Percentiles rank a stretch among this genome's conserved stretches.
Conservation (phyloP, 1,139 yeast species). For the Debaryomyces sp. region DNA sequence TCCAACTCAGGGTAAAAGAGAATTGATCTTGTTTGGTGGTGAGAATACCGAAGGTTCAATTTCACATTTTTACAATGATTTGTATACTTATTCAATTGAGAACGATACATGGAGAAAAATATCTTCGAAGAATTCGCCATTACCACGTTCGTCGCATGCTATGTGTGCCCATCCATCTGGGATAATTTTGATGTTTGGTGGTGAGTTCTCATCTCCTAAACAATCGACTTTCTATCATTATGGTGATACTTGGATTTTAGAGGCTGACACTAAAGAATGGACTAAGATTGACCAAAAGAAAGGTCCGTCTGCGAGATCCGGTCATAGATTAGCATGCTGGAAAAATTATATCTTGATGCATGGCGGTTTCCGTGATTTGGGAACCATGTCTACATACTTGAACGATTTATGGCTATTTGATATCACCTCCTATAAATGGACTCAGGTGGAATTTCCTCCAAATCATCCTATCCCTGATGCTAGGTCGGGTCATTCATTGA, state of each 20-base stretch:
- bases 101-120: constrained; percentile 81
- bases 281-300: constrained; percentile 74
- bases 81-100: constrained; percentile 72
- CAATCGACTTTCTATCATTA: constrained; percentile 95
- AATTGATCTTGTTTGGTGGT: constrained; percentile 87
- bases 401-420: constrained; percentile 93
- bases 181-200: constrained; percentile 83
- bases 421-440: constrained; percentile 87
- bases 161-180: constrained; percentile 96
- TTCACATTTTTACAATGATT: constrained; percentile 78
- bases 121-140: constrained; percentile 83
- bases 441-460: constrained; percentile 82
- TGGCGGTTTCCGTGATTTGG: constrained; percentile 94
- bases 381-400: constrained; percentile 78
- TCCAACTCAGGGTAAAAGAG: constrained; percentile 76
- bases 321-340: constrained; percentile 91
- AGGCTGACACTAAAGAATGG: constrained; percentile 87
- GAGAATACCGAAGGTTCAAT: constrained; percentile 64
- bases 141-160: constrained; percentile 92
- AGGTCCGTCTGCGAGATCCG: constrained; percentile 83
- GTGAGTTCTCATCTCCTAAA: constrained; percentile 95
- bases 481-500: constrained; percentile 88
- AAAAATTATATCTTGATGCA: constrained; percentile 81
- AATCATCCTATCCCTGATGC: constrained; percentile 86
- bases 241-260: constrained; percentile 94